phyloP scores from a whole-genome alignment of 345 rosid species.

The Laguncularia racemosa region DNA sequence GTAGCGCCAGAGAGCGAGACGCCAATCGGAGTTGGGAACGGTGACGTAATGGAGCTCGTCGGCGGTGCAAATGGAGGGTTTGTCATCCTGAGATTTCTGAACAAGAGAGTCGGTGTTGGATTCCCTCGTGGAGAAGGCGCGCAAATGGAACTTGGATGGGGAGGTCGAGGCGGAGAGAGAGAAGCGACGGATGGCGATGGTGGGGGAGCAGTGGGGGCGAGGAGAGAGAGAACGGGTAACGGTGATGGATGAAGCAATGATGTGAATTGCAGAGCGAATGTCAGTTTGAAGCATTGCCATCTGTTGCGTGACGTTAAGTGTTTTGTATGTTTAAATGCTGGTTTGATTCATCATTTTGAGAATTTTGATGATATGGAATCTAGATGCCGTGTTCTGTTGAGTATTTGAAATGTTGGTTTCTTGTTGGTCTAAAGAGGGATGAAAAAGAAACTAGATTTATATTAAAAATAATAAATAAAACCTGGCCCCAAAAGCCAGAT shows the following conservation, averaged over 20 bases:
- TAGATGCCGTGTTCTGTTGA: no score
- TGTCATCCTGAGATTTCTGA: constrained; percentile 23
- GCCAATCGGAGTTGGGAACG: constrained; percentile 69
- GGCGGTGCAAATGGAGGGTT: constrained; percentile 73
- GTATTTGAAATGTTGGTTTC: no score
- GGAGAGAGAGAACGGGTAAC: constrained; percentile 19
- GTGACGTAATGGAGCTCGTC: constrained; percentile 88
- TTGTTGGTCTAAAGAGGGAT: no score
- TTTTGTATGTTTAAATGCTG: no score
- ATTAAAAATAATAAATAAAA: no score
- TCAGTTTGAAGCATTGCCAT: constrained; percentile 27
- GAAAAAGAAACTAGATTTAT: no score
- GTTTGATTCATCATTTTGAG: no score
- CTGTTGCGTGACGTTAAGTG: not conserved
- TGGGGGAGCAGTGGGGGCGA: constrained; percentile 7
- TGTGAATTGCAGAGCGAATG: constrained; percentile 40
- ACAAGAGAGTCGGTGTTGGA: constrained; percentile 1
- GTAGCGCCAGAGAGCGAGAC: constrained; percentile 90
- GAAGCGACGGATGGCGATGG: constrained; percentile 9
- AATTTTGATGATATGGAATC: no score
- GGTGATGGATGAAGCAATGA: constrained; percentile 22
- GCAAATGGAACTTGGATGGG: constrained; percentile 10
- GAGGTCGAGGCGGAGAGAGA: constrained; percentile 4
- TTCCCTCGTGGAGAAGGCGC: constrained; percentile 29
- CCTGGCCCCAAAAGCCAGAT: no score